Conservation (phyloP, 192 early-diverging fungal species). For the Rhizophlyctis rosea region DNA sequence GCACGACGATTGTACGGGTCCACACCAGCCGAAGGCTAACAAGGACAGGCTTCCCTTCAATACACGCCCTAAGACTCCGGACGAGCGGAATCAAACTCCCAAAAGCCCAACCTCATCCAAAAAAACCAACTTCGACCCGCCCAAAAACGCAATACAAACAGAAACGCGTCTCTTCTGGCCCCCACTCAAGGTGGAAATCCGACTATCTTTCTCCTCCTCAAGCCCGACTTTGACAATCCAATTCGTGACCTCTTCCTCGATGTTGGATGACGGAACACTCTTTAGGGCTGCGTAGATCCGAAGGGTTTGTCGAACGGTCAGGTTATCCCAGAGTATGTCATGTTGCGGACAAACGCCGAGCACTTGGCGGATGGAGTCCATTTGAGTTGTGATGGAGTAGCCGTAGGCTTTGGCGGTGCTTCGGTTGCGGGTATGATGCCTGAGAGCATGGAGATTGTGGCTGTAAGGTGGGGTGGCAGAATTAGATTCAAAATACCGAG, state of each 20-base stretch:
- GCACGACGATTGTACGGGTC: slow-evolving; percentile 47
- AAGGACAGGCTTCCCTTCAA: too few relatives aligned
- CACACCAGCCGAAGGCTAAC: slow-evolving; percentile 59
- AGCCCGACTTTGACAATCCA: slow-evolving; percentile 19
- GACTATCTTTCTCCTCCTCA: slow-evolving; percentile 36
- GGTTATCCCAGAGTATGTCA: slow-evolving; percentile 42
- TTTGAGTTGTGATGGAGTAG: not conserved
- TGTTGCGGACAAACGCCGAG: slow-evolving; percentile 55
- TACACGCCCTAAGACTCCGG: slow-evolving; percentile 25
- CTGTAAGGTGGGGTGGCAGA: too few relatives aligned
- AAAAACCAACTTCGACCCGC: slow-evolving; percentile 45
- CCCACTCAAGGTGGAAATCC: slow-evolving; percentile 39
- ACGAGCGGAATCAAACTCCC: not conserved
- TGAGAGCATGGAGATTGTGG: slow-evolving; percentile 65
- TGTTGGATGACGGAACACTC: slow-evolving; percentile 32
- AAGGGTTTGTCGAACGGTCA: slow-evolving; percentile 51
- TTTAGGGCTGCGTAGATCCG: slow-evolving; percentile 48
- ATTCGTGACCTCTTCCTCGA: slow-evolving; percentile 19
- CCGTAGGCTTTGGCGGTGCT: slow-evolving; percentile 48
- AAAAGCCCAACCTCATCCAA: too few relatives aligned
- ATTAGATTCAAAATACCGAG: too few relatives aligned
- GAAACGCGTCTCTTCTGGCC: slow-evolving; percentile 58
- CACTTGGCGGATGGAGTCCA: not conserved
- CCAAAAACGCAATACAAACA: slow-evolving; percentile 52
- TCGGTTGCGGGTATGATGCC: slow-evolving; percentile 54